Base-by-base conservation (phyloP, 2,329 filamentous ascomycete genomes). In the Cladosporium sp. region DNA sequence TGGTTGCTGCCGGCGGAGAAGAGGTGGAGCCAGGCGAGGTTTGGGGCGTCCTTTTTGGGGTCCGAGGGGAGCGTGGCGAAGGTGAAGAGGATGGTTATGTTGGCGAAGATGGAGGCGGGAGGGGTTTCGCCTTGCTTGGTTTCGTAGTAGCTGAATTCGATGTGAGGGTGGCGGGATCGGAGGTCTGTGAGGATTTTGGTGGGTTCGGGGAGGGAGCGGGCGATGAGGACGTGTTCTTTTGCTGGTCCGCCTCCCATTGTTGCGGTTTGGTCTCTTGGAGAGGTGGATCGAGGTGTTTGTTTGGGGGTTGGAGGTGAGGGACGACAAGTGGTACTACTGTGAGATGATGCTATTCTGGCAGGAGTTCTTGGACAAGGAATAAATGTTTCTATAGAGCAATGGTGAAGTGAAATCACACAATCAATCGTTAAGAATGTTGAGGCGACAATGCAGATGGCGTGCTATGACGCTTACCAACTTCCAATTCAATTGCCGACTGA, bases 1-100 rank as follows among this genome's bases (percentile, higher is more conserved):
- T 78, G 75, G 58, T 83, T 80, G 40, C 76, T 71, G 2, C 80
- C 80, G 7, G 80, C 80, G 8, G 76, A 78, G 56, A 78, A 70
- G 53, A 80, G 72, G 50, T 83, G 80, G 45, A 83, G 73, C 43
- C 80, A 62, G 54, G 76, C 62, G 22, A 72, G 63, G 2, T 70
- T 63, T 3, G 72, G 72, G 2, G 66, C 64, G 7, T 62, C 57
- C 11, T 60, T 60, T 11, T 66, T 59, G 16, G 58, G 51, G 4
- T 57, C 55, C 1, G 65, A 54, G 1, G 77, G 77, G 8, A 78
- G 67, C 50, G 69, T 68, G 54, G 61, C 66, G 36, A 78, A 65
- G 0, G 77, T 80, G 47, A 70, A 66, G 16, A 79, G 67, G 53
- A 78, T 69, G 2, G 70, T 76, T 25, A 51, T 19, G 38, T 57